phyloP scores from a whole-genome alignment of 2,329 filamentous ascomycete genomes.

The Scleromitrula shiraiana region DNA sequence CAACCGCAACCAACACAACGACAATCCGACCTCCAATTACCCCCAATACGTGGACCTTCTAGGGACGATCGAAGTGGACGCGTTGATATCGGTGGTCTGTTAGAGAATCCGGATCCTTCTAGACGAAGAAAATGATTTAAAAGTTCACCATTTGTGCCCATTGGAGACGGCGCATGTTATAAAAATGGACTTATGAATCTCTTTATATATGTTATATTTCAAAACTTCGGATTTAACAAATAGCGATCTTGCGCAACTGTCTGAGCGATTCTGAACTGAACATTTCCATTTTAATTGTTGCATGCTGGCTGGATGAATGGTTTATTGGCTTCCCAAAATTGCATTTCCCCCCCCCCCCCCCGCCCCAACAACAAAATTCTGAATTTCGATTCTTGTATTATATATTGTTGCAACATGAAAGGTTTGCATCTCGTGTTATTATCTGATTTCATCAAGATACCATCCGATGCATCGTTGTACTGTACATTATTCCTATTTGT shows the following conservation, averaged over 20 bases:
- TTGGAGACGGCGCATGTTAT: not conserved
- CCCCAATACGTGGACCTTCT: slow-evolving; percentile 33
- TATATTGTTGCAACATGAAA: not conserved
- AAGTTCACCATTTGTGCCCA: not conserved
- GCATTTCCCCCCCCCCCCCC: too few relatives aligned
- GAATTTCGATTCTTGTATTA: slow-evolving; percentile 3
- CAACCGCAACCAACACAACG: slow-evolving; percentile 32
- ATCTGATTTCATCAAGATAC: not conserved
- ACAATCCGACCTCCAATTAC: slow-evolving; percentile 34
- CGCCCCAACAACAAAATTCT: too few relatives aligned
- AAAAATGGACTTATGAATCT: not conserved
- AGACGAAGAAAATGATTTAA: slow-evolving; percentile 2
- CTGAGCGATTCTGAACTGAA: too few relatives aligned
- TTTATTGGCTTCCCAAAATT: too few relatives aligned
- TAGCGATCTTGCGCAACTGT: too few relatives aligned
- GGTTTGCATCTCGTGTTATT: not conserved
- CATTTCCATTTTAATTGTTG: too few relatives aligned
- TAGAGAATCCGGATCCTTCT: slow-evolving; percentile 45
- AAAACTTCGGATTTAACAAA: not conserved
- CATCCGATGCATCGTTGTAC: not conserved
- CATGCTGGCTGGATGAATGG: too few relatives aligned
- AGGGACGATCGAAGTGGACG: slow-evolving; percentile 43
- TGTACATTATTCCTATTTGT: slow-evolving; percentile 1
- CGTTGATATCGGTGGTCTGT: slow-evolving; percentile 53
- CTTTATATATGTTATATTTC: not conserved